Base-by-base conservation (phyloP, 2,329 filamentous ascomycete species). In the Ophiosphaerella narmari region DNA sequence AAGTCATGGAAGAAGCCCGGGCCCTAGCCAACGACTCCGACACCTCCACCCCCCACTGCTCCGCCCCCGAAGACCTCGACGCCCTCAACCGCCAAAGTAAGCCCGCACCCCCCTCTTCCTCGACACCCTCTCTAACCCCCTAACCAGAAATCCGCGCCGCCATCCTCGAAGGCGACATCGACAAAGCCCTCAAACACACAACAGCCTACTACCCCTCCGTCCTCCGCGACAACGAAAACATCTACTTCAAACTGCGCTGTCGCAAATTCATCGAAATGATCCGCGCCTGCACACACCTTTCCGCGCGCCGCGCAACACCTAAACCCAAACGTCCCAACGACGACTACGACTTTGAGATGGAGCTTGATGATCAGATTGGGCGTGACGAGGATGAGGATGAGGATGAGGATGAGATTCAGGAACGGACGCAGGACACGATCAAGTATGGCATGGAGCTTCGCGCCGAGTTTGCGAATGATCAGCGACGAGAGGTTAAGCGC, bases 231-330 rank as follows among this genome's bases (percentile, higher is more conserved):
- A 91, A 96, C 65, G 85, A 90, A 46, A 85, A 91, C 46, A 91
- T 97, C 13, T 86, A 92, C 68, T 97, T 99, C 75, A 88, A 87
- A 50, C 78, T 99, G 41, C 85, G 88, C 59, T 97, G 92, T 68
- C 86, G 91, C 52, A 95, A 94, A 69, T 97, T 97, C 71, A 87
- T 97, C 53, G 94, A 99, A 73, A 93, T 99, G 87, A 63, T 73
- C 21, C 56, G 70, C n/a, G 58, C 50, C 18, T 70, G 62, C 50
- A 75, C 80, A 32, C 18, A 21, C 4, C 18, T 21, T 21, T 21
- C 18, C 18, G 18, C 18, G 18, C 18, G 18, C 18, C 18, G 18
- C 18, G 18, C 18, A 21, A 21, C 18, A 21, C 2, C 18, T 21
- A 21, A 5, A 21, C 18, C 18, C 18, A 21, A 21, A 21, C 18